A percentile compares a stretch with the other conserved stretches of the same genome.
phyloP scores from a whole-genome alignment of 192 early-diverging fungal genomes.

The Helicostylum pulchrum region DNA sequence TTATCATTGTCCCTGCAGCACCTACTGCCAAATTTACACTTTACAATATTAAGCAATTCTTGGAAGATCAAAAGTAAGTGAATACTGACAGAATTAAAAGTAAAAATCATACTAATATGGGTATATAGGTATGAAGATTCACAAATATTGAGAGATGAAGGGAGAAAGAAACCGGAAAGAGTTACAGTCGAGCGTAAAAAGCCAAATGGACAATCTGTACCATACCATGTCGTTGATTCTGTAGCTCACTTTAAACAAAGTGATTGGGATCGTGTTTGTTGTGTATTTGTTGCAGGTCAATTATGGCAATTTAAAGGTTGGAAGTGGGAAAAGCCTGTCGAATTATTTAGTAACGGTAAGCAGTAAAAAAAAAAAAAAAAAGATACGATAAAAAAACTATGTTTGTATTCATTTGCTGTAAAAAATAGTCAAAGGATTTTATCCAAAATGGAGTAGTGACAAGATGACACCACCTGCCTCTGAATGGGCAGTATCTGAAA shows the following conservation, averaged over 20 bases:
- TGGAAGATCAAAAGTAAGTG: conserved; percentile 65
- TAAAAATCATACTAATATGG: neutral
- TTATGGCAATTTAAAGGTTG: conserved; percentile 95
- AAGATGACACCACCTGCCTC: conserved; percentile 36
- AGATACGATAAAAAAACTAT: neutral
- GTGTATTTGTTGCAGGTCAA: conserved; percentile 87
- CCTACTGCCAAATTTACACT: conserved; percentile 80
- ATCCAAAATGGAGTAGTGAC: conserved; percentile 55
- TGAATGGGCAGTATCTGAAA: conserved; percentile 47
- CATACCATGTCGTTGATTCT: conserved; percentile 81
- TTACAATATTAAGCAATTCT: conserved; percentile 85
- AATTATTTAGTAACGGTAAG: conserved; percentile 71
- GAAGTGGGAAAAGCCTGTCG: conserved; percentile 80
- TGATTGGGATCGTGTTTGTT: conserved; percentile 88
- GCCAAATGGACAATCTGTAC: conserved; percentile 46
- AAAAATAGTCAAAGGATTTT: conserved; percentile 54
- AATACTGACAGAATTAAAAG: no score
- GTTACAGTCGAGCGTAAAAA: conserved; percentile 64
- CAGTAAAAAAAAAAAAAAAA: neutral
- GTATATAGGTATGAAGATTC: conserved; percentile 57
- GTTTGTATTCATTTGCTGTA: neutral
- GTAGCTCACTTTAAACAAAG: conserved; percentile 65
- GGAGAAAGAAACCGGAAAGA: conserved; percentile 62
- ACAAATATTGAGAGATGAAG: conserved; percentile 57
- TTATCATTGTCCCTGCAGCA: conserved; percentile 90